Percentiles rank a stretch among this genome's conserved stretches.
These are phyloP conservation scores for Hypoxylon trugodes DNA, from an alignment of 495 filamentous ascomycete species.

Conservation along the genomic window DNA sequence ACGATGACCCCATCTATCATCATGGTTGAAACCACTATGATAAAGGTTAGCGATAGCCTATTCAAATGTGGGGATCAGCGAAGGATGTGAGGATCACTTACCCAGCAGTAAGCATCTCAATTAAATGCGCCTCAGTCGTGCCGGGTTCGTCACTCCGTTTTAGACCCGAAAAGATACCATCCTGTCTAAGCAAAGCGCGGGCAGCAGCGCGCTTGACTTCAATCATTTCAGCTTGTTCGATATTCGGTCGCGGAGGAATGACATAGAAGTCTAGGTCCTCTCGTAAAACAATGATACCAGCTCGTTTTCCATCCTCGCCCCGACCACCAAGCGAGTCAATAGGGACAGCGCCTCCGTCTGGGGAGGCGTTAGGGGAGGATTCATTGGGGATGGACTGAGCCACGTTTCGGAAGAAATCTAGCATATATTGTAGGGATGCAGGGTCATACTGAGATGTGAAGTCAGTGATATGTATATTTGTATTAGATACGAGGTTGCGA, in stretches of 20 bases:
- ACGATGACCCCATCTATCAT: constrained; percentile 94
- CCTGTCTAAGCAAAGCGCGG: constrained; percentile 82
- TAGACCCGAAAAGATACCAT: constrained; percentile 95
- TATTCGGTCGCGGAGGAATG: constrained; percentile 87
- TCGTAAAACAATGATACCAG: constrained; percentile 95
- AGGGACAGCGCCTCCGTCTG: constrained; percentile 69
- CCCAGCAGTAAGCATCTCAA: constrained; percentile 99
- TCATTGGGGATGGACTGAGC: constrained; percentile 89
- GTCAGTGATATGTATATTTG: constrained; percentile 66
- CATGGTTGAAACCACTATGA: constrained; percentile 89
- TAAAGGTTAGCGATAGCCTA: constrained; percentile 18
- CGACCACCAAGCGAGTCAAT: constrained; percentile 58
- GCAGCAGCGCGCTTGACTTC: constrained; percentile 96
- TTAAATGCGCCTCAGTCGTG: constrained; percentile 97
- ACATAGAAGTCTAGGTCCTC: constrained; percentile 98
- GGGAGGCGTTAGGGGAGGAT: constrained; percentile 66
- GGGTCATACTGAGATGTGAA: constrained; percentile 85
- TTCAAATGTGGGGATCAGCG: background rate
- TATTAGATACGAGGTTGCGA: constrained; percentile 55
- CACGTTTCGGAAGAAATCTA: constrained; percentile 97
- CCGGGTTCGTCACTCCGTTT: constrained; percentile 94
- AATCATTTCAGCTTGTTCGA: constrained; percentile 90
- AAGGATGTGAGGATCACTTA: constrained; percentile 51
- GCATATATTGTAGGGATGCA: constrained; percentile 95
- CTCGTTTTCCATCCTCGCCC: constrained; percentile 69